A percentile compares a stretch with the other conserved stretches of the same genome.
Evolutionary conservation across 352 stramenopile genomes (phyloP).

Genomic region (Globisporangium perplexum): DNA sequence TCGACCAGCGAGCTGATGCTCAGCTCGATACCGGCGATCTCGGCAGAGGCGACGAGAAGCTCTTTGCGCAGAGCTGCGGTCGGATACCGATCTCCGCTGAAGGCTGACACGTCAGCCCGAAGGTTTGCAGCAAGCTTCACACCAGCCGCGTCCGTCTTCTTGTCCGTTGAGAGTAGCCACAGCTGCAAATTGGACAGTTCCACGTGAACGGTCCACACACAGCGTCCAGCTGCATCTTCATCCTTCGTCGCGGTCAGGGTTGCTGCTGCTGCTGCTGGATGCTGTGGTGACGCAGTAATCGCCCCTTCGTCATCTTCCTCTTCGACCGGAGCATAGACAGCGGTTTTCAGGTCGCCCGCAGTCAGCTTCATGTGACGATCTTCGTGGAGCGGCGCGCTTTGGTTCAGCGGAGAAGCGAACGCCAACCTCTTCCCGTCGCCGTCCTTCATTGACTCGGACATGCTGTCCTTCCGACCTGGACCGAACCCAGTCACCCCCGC

Average conservation of each 20-base stretch:
- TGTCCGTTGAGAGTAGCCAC: constrained; percentile 66
- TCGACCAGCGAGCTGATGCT: constrained; percentile 23
- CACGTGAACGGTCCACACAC: constrained; percentile 33
- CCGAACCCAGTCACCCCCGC: background rate
- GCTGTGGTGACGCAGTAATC: background rate
- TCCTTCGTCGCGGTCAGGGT: background rate
- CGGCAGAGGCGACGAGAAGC: constrained; percentile 20
- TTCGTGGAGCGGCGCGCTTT: background rate
- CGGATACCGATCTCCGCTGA: background rate
- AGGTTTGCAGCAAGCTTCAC: constrained; percentile 39
- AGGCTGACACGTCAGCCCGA: constrained; percentile 8
- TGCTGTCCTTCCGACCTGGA: constrained; percentile 35
- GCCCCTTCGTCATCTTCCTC: background rate
- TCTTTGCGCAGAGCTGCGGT: constrained; percentile 1
- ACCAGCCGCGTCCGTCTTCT: constrained; percentile 43
- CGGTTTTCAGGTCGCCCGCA: constrained; percentile 5
- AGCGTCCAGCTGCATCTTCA: background rate
- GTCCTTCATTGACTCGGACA: constrained; percentile 18
- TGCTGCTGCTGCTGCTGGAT: too few species aligned
- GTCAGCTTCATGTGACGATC: constrained; percentile 7
- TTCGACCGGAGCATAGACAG: constrained; percentile 1
- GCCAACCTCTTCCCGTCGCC: constrained; percentile 1
- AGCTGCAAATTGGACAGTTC: constrained; percentile 48
- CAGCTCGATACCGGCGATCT: constrained; percentile 31
- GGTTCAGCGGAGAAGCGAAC: constrained; percentile 4